These are phyloP conservation scores for Powellomyces hirtus DNA, from an alignment of 192 early-diverging fungal genomes.

Conservation along the genomic window DNA sequence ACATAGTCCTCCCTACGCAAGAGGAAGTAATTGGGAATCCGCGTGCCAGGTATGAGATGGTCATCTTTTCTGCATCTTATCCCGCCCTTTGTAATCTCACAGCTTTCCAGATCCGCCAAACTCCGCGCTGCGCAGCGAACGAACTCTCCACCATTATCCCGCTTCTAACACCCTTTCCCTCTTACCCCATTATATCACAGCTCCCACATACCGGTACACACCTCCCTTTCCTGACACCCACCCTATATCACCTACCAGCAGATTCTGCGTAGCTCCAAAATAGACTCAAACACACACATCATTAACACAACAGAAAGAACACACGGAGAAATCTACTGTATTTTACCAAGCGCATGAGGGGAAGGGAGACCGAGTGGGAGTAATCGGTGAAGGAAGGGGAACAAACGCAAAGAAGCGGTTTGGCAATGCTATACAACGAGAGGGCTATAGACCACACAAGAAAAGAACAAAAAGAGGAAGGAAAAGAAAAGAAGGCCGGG, in stretches of 20 bases:
- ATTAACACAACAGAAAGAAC: too few species aligned
- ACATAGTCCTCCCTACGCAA: conserved; percentile 41
- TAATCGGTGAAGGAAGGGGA: background rate
- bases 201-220: too few species aligned
- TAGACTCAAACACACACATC: too few species aligned
- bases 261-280: too few species aligned
- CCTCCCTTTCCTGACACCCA: too few species aligned
- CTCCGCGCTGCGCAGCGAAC: conserved; percentile 35
- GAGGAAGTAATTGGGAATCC: conserved; percentile 57
- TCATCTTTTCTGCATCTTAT: background rate
- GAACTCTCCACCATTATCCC: conserved; percentile 4
- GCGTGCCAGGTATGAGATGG: conserved; percentile 53
- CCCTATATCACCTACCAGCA: too few species aligned
- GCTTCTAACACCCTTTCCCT: too few species aligned
- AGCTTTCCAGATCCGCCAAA: conserved; percentile 30
- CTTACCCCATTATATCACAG: too few species aligned
- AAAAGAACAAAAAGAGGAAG: background rate
- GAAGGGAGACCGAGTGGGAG: background rate
- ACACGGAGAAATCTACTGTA: too few species aligned
- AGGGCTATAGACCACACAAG: background rate
- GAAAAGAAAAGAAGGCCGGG: background rate
- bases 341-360: too few species aligned
- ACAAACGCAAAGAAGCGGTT: background rate
- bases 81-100: background rate
- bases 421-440: background rate